A percentile compares a stretch with the other conserved stretches of the same genome.
phyloP scores from a whole-genome alignment of 345 rosid genomes.

The Firmiana major region DNA sequence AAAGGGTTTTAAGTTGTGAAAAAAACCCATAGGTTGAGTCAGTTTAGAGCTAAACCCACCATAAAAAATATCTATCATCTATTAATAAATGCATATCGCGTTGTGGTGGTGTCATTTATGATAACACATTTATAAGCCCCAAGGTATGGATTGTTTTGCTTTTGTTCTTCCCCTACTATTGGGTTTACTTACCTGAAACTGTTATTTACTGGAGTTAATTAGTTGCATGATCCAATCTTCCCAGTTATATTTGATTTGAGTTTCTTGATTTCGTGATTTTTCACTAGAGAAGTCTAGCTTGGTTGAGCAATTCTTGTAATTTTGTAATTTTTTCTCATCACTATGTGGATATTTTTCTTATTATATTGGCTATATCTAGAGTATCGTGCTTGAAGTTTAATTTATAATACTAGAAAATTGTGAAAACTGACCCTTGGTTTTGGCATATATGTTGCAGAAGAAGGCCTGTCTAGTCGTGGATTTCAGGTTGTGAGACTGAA shows the following conservation, averaged over 20 bases:
- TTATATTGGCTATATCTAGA: not conserved
- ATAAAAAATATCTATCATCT: not conserved
- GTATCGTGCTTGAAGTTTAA: constrained; percentile 10
- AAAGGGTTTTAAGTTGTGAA: not conserved
- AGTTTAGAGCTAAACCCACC: not conserved
- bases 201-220: not conserved
- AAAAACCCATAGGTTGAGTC: not conserved
- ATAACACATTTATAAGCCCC: not conserved
- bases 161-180: not conserved
- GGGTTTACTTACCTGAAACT: not conserved
- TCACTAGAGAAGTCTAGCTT: not conserved
- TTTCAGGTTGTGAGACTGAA: constrained; percentile 88
- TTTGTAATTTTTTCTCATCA: not conserved
- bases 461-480: constrained; percentile 76
- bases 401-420: not conserved
- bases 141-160: not conserved
- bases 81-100: not conserved
- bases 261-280: not conserved
- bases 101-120: not conserved
- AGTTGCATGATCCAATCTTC: not conserved
- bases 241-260: not conserved
- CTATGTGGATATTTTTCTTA: not conserved
- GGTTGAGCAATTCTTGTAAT: not conserved
- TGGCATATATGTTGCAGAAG: constrained; percentile 55
- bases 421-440: constrained; percentile 3